phyloP scores from a whole-genome alignment of 352 stramenopile species.

The Thraustochytrium striatum region DNA sequence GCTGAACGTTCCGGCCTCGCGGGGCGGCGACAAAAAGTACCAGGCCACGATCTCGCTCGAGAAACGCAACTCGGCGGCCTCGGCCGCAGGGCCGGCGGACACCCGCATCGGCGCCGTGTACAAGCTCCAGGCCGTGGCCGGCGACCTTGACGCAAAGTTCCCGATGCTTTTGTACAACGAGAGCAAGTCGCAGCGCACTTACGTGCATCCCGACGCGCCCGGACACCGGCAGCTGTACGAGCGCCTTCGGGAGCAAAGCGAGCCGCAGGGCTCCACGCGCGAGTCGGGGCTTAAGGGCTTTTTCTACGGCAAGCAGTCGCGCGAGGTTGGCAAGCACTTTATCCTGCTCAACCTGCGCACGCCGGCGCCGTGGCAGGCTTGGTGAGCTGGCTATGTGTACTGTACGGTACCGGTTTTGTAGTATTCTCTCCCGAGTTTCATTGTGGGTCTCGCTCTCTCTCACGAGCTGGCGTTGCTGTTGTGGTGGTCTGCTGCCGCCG shows the following conservation, averaged over 20 bases:
- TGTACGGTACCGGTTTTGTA: neutral
- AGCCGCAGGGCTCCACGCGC: neutral
- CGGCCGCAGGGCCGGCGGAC: neutral
- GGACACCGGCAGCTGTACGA: neutral
- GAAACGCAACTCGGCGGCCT: neutral
- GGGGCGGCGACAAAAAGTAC: neutral
- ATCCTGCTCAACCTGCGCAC: slow-evolving; percentile 8
- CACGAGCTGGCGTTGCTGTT: too few relatives aligned
- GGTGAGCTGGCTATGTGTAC: neutral
- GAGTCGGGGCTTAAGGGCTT: neutral
- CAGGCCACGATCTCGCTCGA: slow-evolving; percentile 12
- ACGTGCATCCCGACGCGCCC: slow-evolving; percentile 10
- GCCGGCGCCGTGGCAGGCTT: slow-evolving; percentile 10
- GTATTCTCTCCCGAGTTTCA: neutral
- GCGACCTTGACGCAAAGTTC: neutral
- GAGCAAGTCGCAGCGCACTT: slow-evolving; percentile 9
- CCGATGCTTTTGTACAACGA: slow-evolving; percentile 42
- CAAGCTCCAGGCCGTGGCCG: slow-evolving; percentile 12
- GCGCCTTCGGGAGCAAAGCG: neutral
- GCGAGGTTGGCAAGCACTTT: slow-evolving; percentile 10
- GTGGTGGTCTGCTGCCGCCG: too few relatives aligned
- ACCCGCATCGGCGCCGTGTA: neutral
- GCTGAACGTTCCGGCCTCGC: slow-evolving; percentile 10
- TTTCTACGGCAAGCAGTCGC: slow-evolving; percentile 26
- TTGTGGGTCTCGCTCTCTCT: neutral